Evolutionary conservation across 2,329 filamentous ascomycete genomes (phyloP).

Genomic region (Pseudopithomyces chartarum): DNA sequence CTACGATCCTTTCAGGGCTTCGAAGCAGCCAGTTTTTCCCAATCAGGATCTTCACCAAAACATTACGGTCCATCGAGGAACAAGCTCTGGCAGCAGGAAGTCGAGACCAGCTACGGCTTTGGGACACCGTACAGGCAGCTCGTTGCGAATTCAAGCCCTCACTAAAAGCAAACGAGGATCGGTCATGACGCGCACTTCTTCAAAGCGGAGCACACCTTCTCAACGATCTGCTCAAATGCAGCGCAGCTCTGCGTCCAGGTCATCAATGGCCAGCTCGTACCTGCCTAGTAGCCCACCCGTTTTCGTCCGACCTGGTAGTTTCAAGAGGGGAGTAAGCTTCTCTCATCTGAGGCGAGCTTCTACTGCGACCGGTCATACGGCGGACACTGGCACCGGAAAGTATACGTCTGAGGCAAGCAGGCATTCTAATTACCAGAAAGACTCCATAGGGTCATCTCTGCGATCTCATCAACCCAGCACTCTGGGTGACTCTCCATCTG

Average conservation of each 20-base stretch:
- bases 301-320: constrained; percentile 55
- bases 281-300: constrained; percentile 56
- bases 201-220: constrained; percentile 38
- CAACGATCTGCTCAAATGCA: constrained; percentile 27
- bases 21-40: constrained; percentile 56
- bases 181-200: constrained; percentile 37
- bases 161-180: constrained; percentile 40
- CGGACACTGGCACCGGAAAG: constrained; percentile 29
- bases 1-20: constrained; percentile 85
- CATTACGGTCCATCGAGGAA: constrained; percentile 68
- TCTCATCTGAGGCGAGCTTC: constrained; percentile 58
- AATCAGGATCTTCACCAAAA: constrained; percentile 66
- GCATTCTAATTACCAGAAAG: constrained; percentile 28
- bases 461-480: constrained; percentile 27
- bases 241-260: constrained; percentile 39
- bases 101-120: constrained; percentile 42
- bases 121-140: constrained; percentile 48
- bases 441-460: constrained; percentile 27
- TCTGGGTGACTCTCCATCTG: constrained; percentile 27
- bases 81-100: constrained; percentile 40
- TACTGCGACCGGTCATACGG: constrained; percentile 46
- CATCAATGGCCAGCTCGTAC: constrained; percentile 53
- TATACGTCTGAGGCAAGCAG: constrained; percentile 38
- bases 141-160: constrained; percentile 49
- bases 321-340: constrained; percentile 68